Evolutionary conservation across 495 filamentous ascomycete genomes (phyloP).

Genomic region (Aspergillus sclerotiicarbonarius): DNA sequence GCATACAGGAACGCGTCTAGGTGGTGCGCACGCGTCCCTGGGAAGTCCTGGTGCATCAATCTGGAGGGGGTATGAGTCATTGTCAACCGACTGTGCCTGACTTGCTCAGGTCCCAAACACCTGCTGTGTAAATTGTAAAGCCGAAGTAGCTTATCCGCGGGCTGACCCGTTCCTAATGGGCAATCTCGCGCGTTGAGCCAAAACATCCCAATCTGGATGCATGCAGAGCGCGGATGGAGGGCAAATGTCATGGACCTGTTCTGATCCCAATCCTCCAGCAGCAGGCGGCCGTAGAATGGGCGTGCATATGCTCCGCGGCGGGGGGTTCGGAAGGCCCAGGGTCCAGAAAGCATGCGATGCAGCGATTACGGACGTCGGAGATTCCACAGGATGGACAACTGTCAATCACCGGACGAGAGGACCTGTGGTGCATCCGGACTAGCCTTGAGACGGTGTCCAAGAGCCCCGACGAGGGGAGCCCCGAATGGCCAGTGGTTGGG

Average conservation of each 20-base stretch:
- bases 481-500: conserved; percentile 5
- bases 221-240: neutral
- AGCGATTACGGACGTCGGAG: neutral
- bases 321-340: neutral
- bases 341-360: neutral
- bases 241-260: too few species aligned
- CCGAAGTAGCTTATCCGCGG: neutral
- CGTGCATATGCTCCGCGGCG: too few species aligned
- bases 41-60: neutral
- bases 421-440: too few species aligned
- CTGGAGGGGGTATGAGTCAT: neutral
- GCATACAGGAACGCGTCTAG: conserved; percentile 9
- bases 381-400: neutral
- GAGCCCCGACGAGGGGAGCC: neutral
- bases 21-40: neutral
- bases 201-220: neutral
- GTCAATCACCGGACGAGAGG: neutral
- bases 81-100: neutral
- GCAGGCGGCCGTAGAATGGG: too few species aligned
- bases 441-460: neutral
- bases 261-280: too few species aligned
- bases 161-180: neutral
- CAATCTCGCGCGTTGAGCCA: neutral
- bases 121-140: neutral
- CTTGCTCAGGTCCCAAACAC: neutral